A percentile compares a stretch with the other conserved stretches of the same genome.
Conservation (phyloP, 805 yeast genomes). For the Barnettozyma sucrosica region DNA sequence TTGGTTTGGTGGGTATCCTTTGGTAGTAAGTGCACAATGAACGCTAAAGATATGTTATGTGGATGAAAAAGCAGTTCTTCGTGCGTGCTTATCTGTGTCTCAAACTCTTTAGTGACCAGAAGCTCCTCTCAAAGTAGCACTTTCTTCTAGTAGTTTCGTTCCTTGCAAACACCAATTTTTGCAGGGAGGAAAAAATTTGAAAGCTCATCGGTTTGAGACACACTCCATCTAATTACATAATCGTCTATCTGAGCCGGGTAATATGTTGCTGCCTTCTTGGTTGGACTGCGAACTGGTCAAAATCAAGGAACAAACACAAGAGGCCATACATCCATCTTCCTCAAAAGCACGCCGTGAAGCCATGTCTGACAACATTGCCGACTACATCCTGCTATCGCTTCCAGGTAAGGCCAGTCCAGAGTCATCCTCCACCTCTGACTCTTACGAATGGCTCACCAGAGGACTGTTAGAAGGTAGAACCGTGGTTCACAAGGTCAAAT, state of each 20-base stretch:
- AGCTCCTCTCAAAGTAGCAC: neutral
- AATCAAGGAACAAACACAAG: neutral
- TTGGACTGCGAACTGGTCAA: neutral
- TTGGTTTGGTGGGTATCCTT: neutral
- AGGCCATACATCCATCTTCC: neutral
- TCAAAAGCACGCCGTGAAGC: neutral
- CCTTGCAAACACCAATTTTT: neutral
- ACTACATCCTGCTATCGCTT: slow-evolving; percentile 49
- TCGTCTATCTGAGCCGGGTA: neutral
- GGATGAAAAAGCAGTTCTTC: neutral
- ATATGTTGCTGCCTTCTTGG: neutral
- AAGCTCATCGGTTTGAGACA: slow-evolving; percentile 11
- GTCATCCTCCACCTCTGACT: slow-evolving; percentile 38
- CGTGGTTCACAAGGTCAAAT: slow-evolving; percentile 48
- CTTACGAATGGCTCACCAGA: slow-evolving; percentile 48
- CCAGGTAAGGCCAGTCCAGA: slow-evolving; percentile 53
- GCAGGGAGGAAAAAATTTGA: slow-evolving; percentile 5
- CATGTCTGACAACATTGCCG: slow-evolving; percentile 32
- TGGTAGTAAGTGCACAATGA: neutral
- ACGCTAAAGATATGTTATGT: neutral
- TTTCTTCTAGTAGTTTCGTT: neutral
- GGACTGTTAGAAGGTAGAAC: slow-evolving; percentile 52
- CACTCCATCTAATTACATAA: neutral
- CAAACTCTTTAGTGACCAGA: neutral
- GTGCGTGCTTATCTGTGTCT: neutral